Evolutionary conservation across 2,329 filamentous ascomycete species (phyloP).

Genomic region (Rachicladosporium sp.): DNA sequence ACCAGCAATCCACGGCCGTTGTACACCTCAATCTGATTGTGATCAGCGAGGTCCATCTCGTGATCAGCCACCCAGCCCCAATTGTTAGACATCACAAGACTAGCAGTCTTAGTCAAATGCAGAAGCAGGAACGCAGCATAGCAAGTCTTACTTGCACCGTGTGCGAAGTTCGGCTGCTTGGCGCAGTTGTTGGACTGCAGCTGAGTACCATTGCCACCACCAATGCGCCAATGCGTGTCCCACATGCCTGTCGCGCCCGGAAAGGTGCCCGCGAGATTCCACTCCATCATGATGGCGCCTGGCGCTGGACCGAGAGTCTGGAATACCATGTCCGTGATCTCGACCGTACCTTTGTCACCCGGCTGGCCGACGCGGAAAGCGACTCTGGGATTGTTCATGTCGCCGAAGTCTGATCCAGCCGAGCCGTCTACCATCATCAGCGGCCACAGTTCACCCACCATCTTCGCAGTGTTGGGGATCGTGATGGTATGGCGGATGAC

Average conservation of each 20-base stretch:
- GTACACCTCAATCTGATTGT: slow-evolving; percentile 69
- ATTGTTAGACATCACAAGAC: slow-evolving; percentile 72
- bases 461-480: slow-evolving; percentile 53
- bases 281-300: slow-evolving; percentile 82
- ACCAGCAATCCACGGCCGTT: slow-evolving; percentile 72
- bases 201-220: slow-evolving; percentile 33
- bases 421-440: slow-evolving; percentile 71
- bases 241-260: slow-evolving; percentile 68
- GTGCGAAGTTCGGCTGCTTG: slow-evolving; percentile 53
- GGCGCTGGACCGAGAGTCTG: slow-evolving; percentile 72
- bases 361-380: slow-evolving; percentile 72
- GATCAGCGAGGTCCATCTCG: slow-evolving; percentile 63
- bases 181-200: slow-evolving; percentile 65
- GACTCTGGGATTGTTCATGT: slow-evolving; percentile 64
- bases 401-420: slow-evolving; percentile 53
- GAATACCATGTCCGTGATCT: slow-evolving; percentile 80
- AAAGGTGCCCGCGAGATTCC: slow-evolving; percentile 61
- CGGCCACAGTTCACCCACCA: slow-evolving; percentile 86
- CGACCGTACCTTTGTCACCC: slow-evolving; percentile 66
- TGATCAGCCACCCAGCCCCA: slow-evolving; percentile 94
- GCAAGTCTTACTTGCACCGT: slow-evolving; percentile 48
- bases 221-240: slow-evolving; percentile 84
- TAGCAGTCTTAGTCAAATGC: slow-evolving; percentile 40
- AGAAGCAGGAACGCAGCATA: slow-evolving; percentile 52
- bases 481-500: slow-evolving; percentile 47